Base-by-base conservation (phyloP, 805 yeast genomes). In the Wickerhamomyces xylosicus region DNA sequence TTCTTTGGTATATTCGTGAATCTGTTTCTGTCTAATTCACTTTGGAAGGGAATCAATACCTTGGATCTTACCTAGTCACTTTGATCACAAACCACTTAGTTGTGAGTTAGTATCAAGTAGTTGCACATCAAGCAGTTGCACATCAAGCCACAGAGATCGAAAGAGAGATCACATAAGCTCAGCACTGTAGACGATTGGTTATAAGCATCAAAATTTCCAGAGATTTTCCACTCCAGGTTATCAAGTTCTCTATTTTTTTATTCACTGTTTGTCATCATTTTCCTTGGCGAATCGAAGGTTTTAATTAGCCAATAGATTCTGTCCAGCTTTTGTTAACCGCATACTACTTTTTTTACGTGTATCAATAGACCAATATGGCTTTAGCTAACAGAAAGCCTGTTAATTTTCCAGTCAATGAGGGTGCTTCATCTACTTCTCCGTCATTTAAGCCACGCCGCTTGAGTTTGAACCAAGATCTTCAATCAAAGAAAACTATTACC, bases 311-410 rank as follows among this genome's bases (percentile, higher is more conserved):
- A 52, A 49, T 50, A 46, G 44, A 47, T 40, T 34, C 19, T 16
- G 22, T 13, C 16, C 6, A 21, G 6, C 10, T 27, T 16, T 18
- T 19, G 18, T 4, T n/a, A 13, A 4, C 9, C 14, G 33, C 28
- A 22, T 10, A 29, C n/a, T 19, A 28, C n/a, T 22, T 21, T 14
- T 28, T 34, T 10, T 15, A 21, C 25, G 20, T 33, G 6, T 33
- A 33, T 18, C 31, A 32, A 32, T 8, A 17, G 7, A 19, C 11
- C 18, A 52, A 21, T 35, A 76, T 76, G 83, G 83, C 83, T 41
- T 66, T 76, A 61, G 76, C 83, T 44, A 78, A 76, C 54, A 71
- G 79, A 64, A 73, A 80, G 67, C 81, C 81, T 20, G 66, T 74
- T 38, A 72, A 69, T 28, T 63, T 74, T 48, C 72, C 78, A 21